Evolutionary conservation across 1,284 basidiomycete genomes (phyloP).

Genomic region (Bondarzewia mesenterica): DNA sequence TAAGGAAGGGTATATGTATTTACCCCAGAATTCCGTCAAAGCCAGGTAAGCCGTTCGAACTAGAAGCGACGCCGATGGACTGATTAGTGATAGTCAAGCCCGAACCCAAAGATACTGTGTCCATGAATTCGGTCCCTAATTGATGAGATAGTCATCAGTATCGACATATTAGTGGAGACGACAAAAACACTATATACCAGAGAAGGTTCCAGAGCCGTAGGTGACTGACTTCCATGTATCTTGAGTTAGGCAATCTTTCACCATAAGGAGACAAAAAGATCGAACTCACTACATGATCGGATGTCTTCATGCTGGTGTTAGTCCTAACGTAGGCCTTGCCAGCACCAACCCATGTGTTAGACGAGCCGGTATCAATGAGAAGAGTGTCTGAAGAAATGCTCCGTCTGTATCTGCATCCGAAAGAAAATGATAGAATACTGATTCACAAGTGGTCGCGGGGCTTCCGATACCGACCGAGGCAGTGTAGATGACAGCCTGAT

Average conservation of each 20-base stretch:
- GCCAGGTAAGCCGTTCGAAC: constrained; percentile 28
- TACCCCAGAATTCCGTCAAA: constrained; percentile 51
- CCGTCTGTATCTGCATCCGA: too few species aligned
- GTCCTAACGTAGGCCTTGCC: constrained; percentile 36
- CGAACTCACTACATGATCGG: constrained; percentile 30
- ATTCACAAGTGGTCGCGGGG: constrained; percentile 26
- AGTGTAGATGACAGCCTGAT: constrained; percentile 26
- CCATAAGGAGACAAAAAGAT: background rate
- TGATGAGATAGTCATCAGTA: background rate
- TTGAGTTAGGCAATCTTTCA: background rate
- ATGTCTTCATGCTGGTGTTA: constrained; percentile 32
- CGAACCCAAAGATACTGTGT: constrained; percentile 27
- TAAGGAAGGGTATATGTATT: background rate
- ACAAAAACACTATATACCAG: constrained; percentile 21
- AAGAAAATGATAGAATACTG: too few species aligned
- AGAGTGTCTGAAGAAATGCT: constrained; percentile 23
- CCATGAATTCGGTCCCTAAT: constrained; percentile 34
- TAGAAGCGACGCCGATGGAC: constrained; percentile 50
- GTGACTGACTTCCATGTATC: constrained; percentile 30
- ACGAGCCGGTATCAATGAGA: constrained; percentile 25
- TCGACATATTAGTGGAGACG: background rate
- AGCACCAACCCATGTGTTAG: constrained; percentile 66
- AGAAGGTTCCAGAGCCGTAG: constrained; percentile 48
- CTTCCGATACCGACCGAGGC: constrained; percentile 25
- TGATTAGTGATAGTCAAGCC: constrained; percentile 32